Conservation (phyloP, 1,284 basidiomycete species). For the Mycocalia duriaeana region DNA sequence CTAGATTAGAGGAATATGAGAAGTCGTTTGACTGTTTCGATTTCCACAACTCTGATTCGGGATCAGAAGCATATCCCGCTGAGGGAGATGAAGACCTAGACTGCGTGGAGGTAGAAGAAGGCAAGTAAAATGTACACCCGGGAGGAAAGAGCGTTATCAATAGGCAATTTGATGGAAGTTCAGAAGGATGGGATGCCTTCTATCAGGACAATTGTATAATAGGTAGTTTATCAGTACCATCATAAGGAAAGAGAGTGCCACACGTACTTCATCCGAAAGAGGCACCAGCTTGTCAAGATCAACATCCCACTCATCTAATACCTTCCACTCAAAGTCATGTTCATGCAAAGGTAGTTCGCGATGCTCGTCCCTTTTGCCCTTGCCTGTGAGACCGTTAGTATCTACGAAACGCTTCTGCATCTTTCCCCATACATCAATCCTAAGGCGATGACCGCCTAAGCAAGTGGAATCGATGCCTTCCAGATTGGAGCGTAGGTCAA, state of each 20-base stretch:
- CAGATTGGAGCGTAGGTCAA: conserved; percentile 40
- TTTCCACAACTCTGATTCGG: conserved; percentile 47
- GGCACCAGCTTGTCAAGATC: conserved; percentile 57
- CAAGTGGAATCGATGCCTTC: conserved; percentile 47
- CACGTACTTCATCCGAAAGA: conserved; percentile 57
- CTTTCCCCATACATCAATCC: conserved; percentile 59
- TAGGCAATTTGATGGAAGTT: conserved; percentile 69
- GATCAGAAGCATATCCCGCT: conserved; percentile 66
- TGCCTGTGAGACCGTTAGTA: too few species aligned
- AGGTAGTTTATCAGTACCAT: conserved; percentile 5
- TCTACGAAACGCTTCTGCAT: conserved; percentile 28
- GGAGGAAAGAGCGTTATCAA: conserved; percentile 59
- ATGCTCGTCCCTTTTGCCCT: conserved; percentile 44
- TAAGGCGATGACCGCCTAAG: conserved; percentile 42
- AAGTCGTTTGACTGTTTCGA: conserved; percentile 24
- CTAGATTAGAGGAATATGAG: conserved; percentile 1
- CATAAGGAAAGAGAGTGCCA: conserved; percentile 1
- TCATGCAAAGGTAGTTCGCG: conserved; percentile 22
- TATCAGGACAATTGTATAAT: conserved; percentile 24
- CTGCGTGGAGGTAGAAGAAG: conserved; percentile 22
- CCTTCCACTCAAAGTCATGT: conserved; percentile 44
- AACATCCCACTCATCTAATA: conserved; percentile 67
- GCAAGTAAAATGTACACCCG: conserved; percentile 55
- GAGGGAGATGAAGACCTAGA: conserved; percentile 46
- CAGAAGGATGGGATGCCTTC: conserved; percentile 41